Percentiles rank a stretch among this genome's conserved stretches.
These are phyloP conservation scores for Dendrobium nobile DNA, from an alignment of 106 monocot genomes.

Conservation along the genomic window DNA sequence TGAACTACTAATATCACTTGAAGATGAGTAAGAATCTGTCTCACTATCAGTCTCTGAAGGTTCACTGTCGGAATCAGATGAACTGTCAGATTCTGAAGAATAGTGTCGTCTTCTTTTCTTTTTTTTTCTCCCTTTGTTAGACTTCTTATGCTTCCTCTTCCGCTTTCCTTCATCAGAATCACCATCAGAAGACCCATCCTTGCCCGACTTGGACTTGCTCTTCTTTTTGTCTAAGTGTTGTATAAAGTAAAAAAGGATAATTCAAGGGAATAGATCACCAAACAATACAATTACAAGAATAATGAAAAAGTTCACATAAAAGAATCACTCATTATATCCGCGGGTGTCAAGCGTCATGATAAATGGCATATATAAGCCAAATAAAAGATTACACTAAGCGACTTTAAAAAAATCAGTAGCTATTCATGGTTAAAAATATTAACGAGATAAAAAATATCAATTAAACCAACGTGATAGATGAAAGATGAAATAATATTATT, in stretches of 20 bases:
- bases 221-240: conserved; percentile 62
- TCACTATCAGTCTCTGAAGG: conserved; percentile 69
- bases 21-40: conserved; percentile 55
- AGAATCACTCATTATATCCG: background rate
- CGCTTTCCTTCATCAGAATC: conserved; percentile 29
- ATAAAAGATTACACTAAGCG: too few relatives aligned
- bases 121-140: conserved; percentile 62
- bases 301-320: background rate
- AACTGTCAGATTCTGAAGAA: conserved; percentile 60
- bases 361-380: background rate
- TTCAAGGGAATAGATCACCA: background rate
- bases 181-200: conserved; percentile 32
- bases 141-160: conserved; percentile 50
- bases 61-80: conserved; percentile 42
- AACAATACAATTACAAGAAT: background rate
- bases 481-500: too few relatives aligned
- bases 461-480: background rate
- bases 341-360: background rate
- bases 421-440: background rate
- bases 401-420: background rate
- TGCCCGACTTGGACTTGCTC: conserved; percentile 40
- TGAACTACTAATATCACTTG: conserved; percentile 74
- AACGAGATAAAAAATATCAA: background rate
- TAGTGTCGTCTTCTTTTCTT: conserved; percentile 68
- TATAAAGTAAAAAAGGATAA: background rate